Conservation (phyloP, 139 green algal species). For the Penium margaritaceum region DNA sequence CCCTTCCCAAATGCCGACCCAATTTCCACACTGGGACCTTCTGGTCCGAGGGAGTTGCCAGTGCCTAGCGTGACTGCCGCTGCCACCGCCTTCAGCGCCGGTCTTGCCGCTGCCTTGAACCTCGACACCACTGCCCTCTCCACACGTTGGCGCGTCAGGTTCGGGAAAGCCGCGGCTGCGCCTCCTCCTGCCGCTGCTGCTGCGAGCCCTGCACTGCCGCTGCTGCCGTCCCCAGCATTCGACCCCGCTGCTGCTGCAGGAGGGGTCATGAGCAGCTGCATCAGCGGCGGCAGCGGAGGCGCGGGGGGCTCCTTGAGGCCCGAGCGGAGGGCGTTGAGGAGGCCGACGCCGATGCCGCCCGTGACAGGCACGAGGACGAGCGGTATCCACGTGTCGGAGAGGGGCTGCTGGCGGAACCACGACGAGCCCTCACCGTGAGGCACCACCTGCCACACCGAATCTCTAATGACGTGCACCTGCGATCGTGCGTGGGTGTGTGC, state of each 20-base stretch:
- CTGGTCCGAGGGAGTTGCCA: slow-evolving; percentile 77
- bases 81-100: slow-evolving; percentile 49
- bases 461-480: slow-evolving; percentile 32
- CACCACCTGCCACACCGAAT: slow-evolving; percentile 21
- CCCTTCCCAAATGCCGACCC: slow-evolving; percentile 64
- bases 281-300: no score
- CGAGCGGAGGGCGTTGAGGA: slow-evolving; percentile 13
- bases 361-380: slow-evolving; percentile 29
- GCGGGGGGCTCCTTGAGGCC: not conserved
- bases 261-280: no score
- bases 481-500: not conserved
- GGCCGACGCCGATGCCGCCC: slow-evolving; percentile 31
- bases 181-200: not conserved
- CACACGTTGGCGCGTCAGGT: no score
- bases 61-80: slow-evolving; percentile 71
- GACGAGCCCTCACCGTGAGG: slow-evolving; percentile 15
- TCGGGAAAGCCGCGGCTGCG: not conserved
- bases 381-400: slow-evolving; percentile 21
- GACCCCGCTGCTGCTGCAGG: no score
- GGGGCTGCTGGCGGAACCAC: slow-evolving; percentile 29
- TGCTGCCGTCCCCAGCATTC: not conserved
- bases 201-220: not conserved
- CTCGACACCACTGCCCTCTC: no score
- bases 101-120: slow-evolving; percentile 1
- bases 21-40: slow-evolving; percentile 89